Evolutionary conservation across 2,329 filamentous ascomycete species (phyloP).

Genomic region (Aspergillus versicolor): DNA sequence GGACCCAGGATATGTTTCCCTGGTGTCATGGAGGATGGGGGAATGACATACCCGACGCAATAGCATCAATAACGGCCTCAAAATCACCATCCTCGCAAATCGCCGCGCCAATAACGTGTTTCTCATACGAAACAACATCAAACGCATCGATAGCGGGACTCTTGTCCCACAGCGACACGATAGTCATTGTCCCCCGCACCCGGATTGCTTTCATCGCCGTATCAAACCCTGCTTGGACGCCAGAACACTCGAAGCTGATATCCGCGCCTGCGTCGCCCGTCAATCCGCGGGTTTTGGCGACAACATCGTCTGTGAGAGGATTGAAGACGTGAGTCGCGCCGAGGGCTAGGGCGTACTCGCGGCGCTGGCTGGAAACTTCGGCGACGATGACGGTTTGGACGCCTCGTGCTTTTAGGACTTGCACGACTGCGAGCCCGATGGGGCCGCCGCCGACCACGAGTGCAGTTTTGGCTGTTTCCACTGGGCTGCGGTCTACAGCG

Average conservation of each 20-base stretch:
- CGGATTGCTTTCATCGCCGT: conserved; percentile 51
- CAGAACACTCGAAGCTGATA: conserved; percentile 63
- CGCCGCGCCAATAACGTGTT: conserved; percentile 48
- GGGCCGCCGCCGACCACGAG: conserved; percentile 62
- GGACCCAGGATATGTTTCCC: too few relatives aligned
- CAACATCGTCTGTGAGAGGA: conserved; percentile 49
- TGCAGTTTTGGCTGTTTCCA: conserved; percentile 47
- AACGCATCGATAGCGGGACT: conserved; percentile 55
- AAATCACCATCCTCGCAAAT: conserved; percentile 57
- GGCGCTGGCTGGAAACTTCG: conserved; percentile 54
- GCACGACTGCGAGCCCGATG: conserved; percentile 61
- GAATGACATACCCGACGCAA: conserved; percentile 30
- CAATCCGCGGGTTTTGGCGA: conserved; percentile 47
- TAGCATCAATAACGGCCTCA: conserved; percentile 56
- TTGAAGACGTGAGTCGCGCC: conserved; percentile 57
- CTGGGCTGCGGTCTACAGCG: conserved; percentile 52
- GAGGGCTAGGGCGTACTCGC: conserved; percentile 54
- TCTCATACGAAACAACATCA: conserved; percentile 54
- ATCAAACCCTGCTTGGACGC: conserved; percentile 53
- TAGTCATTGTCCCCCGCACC: conserved; percentile 57
- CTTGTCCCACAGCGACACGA: conserved; percentile 64
- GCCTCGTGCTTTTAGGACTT: conserved; percentile 55
- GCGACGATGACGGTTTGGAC: conserved; percentile 57
- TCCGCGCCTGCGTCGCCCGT: conserved; percentile 51
- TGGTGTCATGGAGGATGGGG: neutral